Evolutionary conservation across 2,329 filamentous ascomycete species (phyloP).

Genomic region (Calonectria naviculata): DNA sequence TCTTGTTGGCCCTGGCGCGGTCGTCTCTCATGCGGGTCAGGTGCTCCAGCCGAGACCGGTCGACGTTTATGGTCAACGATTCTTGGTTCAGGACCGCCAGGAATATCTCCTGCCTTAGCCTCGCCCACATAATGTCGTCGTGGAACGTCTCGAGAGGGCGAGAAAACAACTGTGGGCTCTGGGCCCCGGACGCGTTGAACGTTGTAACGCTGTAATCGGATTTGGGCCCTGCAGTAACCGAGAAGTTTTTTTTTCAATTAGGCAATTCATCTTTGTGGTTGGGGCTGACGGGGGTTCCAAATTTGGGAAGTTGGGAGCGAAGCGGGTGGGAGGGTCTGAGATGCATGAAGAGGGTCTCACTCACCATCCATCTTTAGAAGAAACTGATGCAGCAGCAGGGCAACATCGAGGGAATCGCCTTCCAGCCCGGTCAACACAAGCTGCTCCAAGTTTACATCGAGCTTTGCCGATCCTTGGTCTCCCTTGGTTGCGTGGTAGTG

Average conservation of each 20-base stretch:
- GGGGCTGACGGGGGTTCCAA: too few species aligned
- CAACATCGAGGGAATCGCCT: constrained; percentile 18
- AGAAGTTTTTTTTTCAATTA: background rate
- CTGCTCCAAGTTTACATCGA: constrained; percentile 14
- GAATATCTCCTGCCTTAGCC: constrained; percentile 35
- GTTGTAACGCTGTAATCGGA: constrained; percentile 6
- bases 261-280: background rate
- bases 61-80: constrained; percentile 14
- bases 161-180: background rate
- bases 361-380: constrained; percentile 21
- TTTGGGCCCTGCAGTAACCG: background rate
- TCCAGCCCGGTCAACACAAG: constrained; percentile 18
- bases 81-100: constrained; percentile 31
- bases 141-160: constrained; percentile 10
- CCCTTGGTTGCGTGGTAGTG: constrained; percentile 15
- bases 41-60: background rate
- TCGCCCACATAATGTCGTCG: constrained; percentile 24
- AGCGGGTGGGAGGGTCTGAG: background rate
- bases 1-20: constrained; percentile 31
- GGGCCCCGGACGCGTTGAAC: background rate
- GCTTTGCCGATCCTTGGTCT: background rate
- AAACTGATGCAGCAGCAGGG: constrained; percentile 17
- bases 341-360: background rate
- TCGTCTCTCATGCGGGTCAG: constrained; percentile 27
- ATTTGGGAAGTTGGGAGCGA: background rate